These are phyloP conservation scores for Sclerotinia spermophila DNA, from an alignment of 2,329 filamentous ascomycete species.

Conservation along the genomic window DNA sequence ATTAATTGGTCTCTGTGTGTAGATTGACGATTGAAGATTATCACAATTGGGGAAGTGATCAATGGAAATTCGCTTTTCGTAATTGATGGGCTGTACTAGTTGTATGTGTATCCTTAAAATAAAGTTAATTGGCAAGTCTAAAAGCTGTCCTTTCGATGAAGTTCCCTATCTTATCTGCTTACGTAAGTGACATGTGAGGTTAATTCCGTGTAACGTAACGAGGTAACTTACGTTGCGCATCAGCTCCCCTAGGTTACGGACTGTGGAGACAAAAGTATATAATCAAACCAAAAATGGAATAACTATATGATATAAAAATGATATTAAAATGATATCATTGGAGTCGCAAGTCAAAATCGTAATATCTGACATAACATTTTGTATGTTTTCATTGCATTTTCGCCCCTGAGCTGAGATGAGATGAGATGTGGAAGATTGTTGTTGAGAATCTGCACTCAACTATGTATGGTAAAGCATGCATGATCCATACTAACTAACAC, in stretches of 20 bases:
- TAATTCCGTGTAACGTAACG: too few species aligned
- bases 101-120: conserved; percentile 3
- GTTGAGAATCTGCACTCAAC: not conserved
- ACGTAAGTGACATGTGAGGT: too few species aligned
- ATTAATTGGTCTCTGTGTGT: not conserved
- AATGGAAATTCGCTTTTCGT: not conserved
- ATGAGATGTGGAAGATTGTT: not conserved
- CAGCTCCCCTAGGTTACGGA: too few species aligned
- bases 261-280: not conserved
- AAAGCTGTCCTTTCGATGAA: conserved; percentile 7
- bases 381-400: not conserved
- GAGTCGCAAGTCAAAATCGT: not conserved
- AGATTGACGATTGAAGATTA: not conserved
- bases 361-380: not conserved
- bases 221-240: too few species aligned
- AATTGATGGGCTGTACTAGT: not conserved
- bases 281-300: not conserved
- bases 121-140: not conserved
- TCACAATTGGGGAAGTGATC: not conserved
- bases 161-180: not conserved
- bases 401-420: too few species aligned
- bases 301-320: too few species aligned
- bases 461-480: not conserved
- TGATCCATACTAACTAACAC: too few species aligned
- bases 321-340: not conserved